These are phyloP conservation scores for Kluyveromyces wickerhamii DNA, from an alignment of 805 yeast species.

Conservation along the genomic window DNA sequence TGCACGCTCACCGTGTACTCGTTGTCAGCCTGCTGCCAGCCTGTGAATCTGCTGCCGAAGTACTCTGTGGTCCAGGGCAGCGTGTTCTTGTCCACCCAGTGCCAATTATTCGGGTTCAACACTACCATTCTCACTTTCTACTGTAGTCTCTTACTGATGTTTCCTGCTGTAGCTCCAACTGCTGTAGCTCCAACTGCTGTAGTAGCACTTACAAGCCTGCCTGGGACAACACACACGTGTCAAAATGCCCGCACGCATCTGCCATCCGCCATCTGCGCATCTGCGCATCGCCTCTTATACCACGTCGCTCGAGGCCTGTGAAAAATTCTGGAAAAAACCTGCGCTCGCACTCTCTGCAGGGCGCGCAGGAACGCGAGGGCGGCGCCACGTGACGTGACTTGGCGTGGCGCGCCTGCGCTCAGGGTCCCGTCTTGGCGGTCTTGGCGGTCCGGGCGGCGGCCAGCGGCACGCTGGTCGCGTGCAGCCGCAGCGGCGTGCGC, in stretches of 20 bases:
- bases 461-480: slow-evolving; percentile 6
- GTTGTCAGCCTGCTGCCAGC: slow-evolving; percentile 14
- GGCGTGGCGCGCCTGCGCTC: no score
- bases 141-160: neutral
- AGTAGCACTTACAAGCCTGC: no score
- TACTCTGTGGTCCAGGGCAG: slow-evolving; percentile 55
- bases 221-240: no score
- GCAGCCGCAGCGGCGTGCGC: slow-evolving; percentile 4
- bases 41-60: slow-evolving; percentile 33
- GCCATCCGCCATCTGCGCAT: no score
- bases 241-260: no score
- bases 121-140: slow-evolving; percentile 42
- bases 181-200: no score
- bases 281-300: no score
- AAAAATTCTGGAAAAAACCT: no score
- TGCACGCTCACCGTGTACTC: slow-evolving; percentile 20
- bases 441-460: neutral
- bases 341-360: no score
- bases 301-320: no score
- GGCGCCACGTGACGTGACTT: no score
- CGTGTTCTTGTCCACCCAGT: slow-evolving; percentile 65
- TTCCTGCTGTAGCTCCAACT: neutral
- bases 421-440: neutral
- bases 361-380: no score
- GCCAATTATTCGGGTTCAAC: slow-evolving; percentile 70